These are phyloP conservation scores for Jaenimonas drosophilae DNA, from an alignment of 208 protist genomes.

Conservation along the genomic window DNA sequence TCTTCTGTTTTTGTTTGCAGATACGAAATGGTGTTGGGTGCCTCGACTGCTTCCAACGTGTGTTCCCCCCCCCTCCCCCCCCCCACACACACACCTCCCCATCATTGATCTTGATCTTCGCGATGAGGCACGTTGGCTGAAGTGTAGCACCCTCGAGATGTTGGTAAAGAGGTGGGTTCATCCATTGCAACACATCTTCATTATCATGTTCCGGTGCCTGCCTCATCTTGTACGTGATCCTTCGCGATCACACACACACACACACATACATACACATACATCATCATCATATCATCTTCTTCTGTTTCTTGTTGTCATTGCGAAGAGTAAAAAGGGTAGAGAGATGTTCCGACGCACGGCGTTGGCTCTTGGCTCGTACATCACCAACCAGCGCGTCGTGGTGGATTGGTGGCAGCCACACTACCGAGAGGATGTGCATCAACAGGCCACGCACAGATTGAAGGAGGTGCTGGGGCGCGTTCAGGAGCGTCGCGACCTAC, in stretches of 20 bases:
- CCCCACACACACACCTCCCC: no score
- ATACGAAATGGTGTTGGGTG: no score
- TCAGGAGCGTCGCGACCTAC: no score
- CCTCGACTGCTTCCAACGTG: no score
- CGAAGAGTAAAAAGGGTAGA: not conserved
- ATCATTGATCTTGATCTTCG: no score
- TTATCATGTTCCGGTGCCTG: no score
- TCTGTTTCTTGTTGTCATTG: constrained; percentile 6
- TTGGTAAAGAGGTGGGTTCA: no score
- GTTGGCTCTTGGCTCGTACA: constrained; percentile 21
- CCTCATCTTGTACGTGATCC: not conserved
- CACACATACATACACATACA: constrained; percentile 4
- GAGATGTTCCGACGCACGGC: constrained; percentile 17
- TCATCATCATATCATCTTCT: constrained; percentile 1
- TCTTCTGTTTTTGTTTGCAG: constrained; percentile 10
- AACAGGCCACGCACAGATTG: constrained; percentile 32
- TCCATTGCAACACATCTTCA: no score
- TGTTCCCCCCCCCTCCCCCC: no score
- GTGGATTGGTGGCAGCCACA: constrained; percentile 79
- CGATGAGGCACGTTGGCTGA: no score
- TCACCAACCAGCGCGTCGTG: constrained; percentile 52
- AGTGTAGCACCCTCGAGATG: no score
- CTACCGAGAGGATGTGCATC: constrained; percentile 55
- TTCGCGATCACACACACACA: constrained; percentile 2
- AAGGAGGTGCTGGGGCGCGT: constrained; percentile 11